Evolutionary conservation across 2,329 filamentous ascomycete genomes (phyloP), one percentile per base, ranked within the genome.

Genomic region (Xylariomycetidae sp.): DNA sequence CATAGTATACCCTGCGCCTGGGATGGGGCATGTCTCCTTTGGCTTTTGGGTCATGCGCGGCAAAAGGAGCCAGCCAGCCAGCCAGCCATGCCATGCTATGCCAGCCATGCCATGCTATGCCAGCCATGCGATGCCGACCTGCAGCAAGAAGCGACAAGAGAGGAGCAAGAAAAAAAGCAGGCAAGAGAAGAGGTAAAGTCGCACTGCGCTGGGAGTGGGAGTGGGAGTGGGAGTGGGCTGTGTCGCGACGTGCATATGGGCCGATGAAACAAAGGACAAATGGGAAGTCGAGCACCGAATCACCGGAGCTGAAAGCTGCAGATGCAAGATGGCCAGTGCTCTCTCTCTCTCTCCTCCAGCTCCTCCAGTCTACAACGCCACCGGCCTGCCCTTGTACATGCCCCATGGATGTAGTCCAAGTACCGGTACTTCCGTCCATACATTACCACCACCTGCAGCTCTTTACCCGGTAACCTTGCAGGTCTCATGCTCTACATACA

Each of bases 301-400:
- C 31, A 49, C 39, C 37, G 30, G 36, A 53, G 50, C 53, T 54
- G 53, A 56, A 56, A 45, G 46, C 40, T 54, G 51, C 50, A 56
- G n/a, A n/a, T n/a, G n/a, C 28, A 13, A 9, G 25, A 31, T 50
- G 45, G 48, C 45, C 47, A 43, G 46, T 50, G 49, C 52, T 44
- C 12, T n/a, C n/a, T n/a, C n/a, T n/a, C n/a, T n/a, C n/a, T n/a
- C n/a, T n/a, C n/a, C n/a, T n/a, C n/a, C n/a, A n/a, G n/a, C n/a
- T n/a, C n/a, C n/a, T n/a, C n/a, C n/a, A n/a, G n/a, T 28, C 39
- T 30, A 16, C 16, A n/a, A n/a, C n/a, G n/a, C n/a, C 15, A 26
- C 25, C 5, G 20, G n/a, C 20, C 20, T 23, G 8, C 8, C 20
- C 25, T 7, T 26, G 15, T 16, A 27, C 17, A 27, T 27, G 17